Percentiles rank a stretch among this genome's conserved stretches.
Evolutionary conservation across 2,329 filamentous ascomycete species (phyloP).

Genomic region (Trichoderma brevicompactum): DNA sequence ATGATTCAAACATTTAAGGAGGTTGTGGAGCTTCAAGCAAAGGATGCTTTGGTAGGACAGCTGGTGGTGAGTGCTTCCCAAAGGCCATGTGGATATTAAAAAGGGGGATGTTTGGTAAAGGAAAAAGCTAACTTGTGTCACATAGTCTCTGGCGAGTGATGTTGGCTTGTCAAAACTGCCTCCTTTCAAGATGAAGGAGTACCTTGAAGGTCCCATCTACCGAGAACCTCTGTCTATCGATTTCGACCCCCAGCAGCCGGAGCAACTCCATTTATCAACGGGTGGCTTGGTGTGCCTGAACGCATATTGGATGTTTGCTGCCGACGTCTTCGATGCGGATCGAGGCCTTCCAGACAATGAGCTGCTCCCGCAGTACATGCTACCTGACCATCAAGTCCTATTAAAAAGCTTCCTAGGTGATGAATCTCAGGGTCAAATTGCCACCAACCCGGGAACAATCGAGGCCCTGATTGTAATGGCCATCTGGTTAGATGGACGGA

Average conservation of each 20-base stretch:
- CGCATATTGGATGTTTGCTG: slow-evolving; percentile 66
- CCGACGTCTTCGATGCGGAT: slow-evolving; percentile 63
- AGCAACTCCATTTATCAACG: slow-evolving; percentile 61
- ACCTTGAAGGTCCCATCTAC: slow-evolving; percentile 48
- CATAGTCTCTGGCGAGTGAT: slow-evolving; percentile 65
- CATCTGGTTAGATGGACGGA: slow-evolving; percentile 60
- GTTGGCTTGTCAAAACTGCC: slow-evolving; percentile 57
- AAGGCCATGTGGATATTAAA: background rate
- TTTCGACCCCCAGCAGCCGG: slow-evolving; percentile 52
- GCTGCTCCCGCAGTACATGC: slow-evolving; percentile 64
- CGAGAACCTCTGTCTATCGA: slow-evolving; percentile 52
- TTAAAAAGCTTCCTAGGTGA: slow-evolving; percentile 58
- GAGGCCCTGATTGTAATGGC: slow-evolving; percentile 65
- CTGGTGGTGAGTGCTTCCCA: slow-evolving; percentile 58
- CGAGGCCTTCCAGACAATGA: slow-evolving; percentile 57
- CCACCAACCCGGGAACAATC: slow-evolving; percentile 56
- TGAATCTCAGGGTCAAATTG: slow-evolving; percentile 55
- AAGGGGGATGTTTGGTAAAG: background rate
- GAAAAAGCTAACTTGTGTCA: background rate
- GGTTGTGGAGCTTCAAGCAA: slow-evolving; percentile 62
- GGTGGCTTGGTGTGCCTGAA: slow-evolving; percentile 63
- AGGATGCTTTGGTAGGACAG: slow-evolving; percentile 72
- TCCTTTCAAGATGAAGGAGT: slow-evolving; percentile 51
- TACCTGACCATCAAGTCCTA: slow-evolving; percentile 63
- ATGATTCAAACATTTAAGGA: slow-evolving; percentile 67